A percentile compares a stretch with the other conserved stretches of the same genome.
phyloP scores from a whole-genome alignment of 1,284 basidiomycete genomes.

The Termitomyces sp. region DNA sequence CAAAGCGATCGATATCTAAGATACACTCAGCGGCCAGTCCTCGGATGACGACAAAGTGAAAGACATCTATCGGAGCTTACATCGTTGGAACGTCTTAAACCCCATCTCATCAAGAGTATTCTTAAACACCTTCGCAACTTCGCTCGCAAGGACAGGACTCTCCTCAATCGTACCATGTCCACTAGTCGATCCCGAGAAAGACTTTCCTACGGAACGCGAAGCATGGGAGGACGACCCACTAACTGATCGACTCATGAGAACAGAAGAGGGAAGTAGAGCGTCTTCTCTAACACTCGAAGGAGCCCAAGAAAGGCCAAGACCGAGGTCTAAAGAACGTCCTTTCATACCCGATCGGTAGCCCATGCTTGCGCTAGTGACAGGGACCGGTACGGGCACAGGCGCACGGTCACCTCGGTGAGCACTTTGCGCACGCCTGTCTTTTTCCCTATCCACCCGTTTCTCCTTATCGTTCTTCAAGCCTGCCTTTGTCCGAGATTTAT shows the following conservation, averaged over 20 bases:
- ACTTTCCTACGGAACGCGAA: slow-evolving; percentile 24
- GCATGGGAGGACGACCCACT: slow-evolving; percentile 20
- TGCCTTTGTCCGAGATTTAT: slow-evolving; percentile 11
- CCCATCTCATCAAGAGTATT: slow-evolving; percentile 55
- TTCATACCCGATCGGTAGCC: slow-evolving; percentile 41
- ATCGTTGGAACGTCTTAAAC: slow-evolving; percentile 64
- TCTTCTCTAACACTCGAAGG: slow-evolving; percentile 60
- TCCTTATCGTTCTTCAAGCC: slow-evolving; percentile 21
- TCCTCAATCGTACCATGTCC: slow-evolving; percentile 18
- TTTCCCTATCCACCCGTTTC: slow-evolving; percentile 16
- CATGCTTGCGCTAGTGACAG: slow-evolving; percentile 24
- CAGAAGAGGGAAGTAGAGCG: slow-evolving; percentile 43
- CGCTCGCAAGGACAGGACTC: slow-evolving; percentile 39
- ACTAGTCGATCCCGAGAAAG: slow-evolving; percentile 24
- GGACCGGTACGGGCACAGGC: slow-evolving; percentile 29
- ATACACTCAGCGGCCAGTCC: slow-evolving; percentile 3
- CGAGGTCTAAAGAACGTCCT: slow-evolving; percentile 64
- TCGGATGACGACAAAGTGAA: background rate
- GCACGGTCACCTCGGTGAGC: slow-evolving; percentile 25
- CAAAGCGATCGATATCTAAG: slow-evolving; percentile 61
- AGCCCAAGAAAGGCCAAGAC: slow-evolving; percentile 59
- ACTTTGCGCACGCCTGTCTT: slow-evolving; percentile 13
- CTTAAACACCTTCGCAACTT: slow-evolving; percentile 61
- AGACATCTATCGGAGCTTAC: slow-evolving; percentile 36
- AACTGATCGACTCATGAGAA: slow-evolving; percentile 27